These are phyloP conservation scores for Tolypocladium nubicola DNA, from an alignment of 2,329 filamentous ascomycete genomes.

Conservation along the genomic window DNA sequence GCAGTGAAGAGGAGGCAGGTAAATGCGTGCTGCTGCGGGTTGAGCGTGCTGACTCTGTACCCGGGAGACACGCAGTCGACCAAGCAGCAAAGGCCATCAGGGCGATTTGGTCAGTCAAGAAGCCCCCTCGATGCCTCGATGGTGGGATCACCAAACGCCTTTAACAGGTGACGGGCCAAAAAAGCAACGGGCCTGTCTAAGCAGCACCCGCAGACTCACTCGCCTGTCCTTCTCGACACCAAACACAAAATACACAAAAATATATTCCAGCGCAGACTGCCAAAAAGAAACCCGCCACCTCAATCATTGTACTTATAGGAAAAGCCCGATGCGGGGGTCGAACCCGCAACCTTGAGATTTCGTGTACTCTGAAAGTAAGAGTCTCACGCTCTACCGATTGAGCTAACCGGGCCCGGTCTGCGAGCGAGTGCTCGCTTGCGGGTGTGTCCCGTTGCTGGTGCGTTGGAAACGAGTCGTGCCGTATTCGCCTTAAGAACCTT, in stretches of 20 bases:
- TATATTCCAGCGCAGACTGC: too few relatives aligned
- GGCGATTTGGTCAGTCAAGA: too few relatives aligned
- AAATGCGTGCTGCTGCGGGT: too few relatives aligned
- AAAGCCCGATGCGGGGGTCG: slow-evolving; percentile 31
- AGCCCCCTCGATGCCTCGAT: too few relatives aligned
- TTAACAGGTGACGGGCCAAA: too few relatives aligned
- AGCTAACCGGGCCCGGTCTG: slow-evolving; percentile 22
- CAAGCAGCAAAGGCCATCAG: too few relatives aligned
- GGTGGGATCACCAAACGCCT: too few relatives aligned
- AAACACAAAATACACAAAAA: not conserved
- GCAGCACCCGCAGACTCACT: not conserved
- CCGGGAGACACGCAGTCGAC: too few relatives aligned
- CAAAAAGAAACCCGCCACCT: not conserved
- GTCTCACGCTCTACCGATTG: slow-evolving; percentile 57
- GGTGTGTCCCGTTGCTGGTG: not conserved
- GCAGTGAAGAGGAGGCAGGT: too few relatives aligned
- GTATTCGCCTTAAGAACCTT: not conserved
- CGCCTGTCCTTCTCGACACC: too few relatives aligned
- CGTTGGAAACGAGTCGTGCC: not conserved
- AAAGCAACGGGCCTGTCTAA: not conserved
- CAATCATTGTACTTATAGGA: slow-evolving; percentile 1
- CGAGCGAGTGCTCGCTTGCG: not conserved
- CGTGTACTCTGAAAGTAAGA: slow-evolving; percentile 31
- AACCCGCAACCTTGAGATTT: slow-evolving; percentile 43
- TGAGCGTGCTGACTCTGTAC: too few relatives aligned